Conservation (phyloP, 495 filamentous ascomycete genomes). For the Chaetomium cochliodes region DNA sequence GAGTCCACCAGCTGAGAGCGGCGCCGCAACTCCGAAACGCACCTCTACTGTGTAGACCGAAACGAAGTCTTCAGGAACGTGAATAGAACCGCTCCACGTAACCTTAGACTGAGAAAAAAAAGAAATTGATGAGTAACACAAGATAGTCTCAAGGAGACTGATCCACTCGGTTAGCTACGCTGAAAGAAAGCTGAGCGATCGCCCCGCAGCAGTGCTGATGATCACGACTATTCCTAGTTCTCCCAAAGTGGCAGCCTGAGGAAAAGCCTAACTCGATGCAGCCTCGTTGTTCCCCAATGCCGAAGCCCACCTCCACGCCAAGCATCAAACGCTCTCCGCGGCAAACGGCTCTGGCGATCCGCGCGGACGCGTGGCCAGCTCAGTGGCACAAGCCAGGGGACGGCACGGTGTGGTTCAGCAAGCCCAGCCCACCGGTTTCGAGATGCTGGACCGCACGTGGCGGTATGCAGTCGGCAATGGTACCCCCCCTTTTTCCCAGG, state of each 20-base stretch:
- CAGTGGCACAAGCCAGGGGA: background rate
- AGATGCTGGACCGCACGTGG: slow-evolving; percentile 21
- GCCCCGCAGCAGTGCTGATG: slow-evolving; percentile 8
- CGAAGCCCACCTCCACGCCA: slow-evolving; percentile 9
- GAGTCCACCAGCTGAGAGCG: background rate
- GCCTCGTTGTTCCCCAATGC: background rate
- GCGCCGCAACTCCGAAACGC: background rate
- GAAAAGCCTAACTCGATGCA: slow-evolving; percentile 12
- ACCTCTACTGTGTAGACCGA: background rate
- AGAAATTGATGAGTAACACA: slow-evolving; percentile 5
- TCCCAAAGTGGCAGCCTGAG: slow-evolving; percentile 18
- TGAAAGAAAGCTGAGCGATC: background rate
- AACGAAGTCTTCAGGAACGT: background rate
- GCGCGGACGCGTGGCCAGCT: background rate
- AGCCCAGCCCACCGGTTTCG: slow-evolving; percentile 6
- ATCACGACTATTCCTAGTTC: slow-evolving; percentile 11
- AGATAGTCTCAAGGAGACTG: background rate
- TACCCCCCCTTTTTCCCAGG: background rate
- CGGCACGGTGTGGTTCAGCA: slow-evolving; percentile 1
- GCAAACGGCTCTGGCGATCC: background rate
- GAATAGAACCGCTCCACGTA: background rate
- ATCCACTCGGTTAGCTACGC: background rate
- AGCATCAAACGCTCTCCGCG: slow-evolving; percentile 10
- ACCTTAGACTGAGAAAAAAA: background rate
- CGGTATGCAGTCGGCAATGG: background rate